Conservation (phyloP, 225 moss, liverwort and hornwort species). For the Sphagnum tenellum region DNA sequence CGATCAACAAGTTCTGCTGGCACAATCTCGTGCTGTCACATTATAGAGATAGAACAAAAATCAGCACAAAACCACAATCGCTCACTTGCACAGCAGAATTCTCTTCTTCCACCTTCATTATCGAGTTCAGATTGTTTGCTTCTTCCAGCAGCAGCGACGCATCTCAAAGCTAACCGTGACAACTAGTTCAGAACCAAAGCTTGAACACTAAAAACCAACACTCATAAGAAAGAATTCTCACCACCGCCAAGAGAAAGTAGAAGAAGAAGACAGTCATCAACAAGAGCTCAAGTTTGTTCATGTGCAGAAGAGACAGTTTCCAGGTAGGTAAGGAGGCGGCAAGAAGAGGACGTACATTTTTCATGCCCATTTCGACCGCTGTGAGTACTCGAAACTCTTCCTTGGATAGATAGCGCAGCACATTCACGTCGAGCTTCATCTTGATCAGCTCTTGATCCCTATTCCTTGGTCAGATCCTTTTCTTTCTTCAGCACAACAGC, state of each 20-base stretch:
- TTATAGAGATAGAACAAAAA: not conserved
- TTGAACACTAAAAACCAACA: not conserved
- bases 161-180: not conserved
- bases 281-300: too few species aligned
- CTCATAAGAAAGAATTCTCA: too few species aligned
- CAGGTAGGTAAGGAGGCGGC: not conserved
- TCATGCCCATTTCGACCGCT: slow-evolving; percentile 97
- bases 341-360: slow-evolving; percentile 45
- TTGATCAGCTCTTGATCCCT: not conserved
- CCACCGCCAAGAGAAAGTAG: too few species aligned
- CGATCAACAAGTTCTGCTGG: slow-evolving; percentile 97
- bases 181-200: not conserved
- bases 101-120: too few species aligned
- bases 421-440: slow-evolving; percentile 94
- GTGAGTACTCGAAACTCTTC: slow-evolving; percentile 95
- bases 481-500: too few species aligned
- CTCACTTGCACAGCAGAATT: too few species aligned
- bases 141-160: too few species aligned
- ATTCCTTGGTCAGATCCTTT: too few species aligned
- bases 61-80: not conserved
- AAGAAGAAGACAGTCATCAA: too few species aligned
- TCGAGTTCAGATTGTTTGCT: too few species aligned
- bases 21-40: slow-evolving; percentile 86
- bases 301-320: not conserved
- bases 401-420: slow-evolving; percentile 76